Evolutionary conservation across 2,329 filamentous ascomycete genomes (phyloP).

Genomic region (Ambrosiella xylebori): DNA sequence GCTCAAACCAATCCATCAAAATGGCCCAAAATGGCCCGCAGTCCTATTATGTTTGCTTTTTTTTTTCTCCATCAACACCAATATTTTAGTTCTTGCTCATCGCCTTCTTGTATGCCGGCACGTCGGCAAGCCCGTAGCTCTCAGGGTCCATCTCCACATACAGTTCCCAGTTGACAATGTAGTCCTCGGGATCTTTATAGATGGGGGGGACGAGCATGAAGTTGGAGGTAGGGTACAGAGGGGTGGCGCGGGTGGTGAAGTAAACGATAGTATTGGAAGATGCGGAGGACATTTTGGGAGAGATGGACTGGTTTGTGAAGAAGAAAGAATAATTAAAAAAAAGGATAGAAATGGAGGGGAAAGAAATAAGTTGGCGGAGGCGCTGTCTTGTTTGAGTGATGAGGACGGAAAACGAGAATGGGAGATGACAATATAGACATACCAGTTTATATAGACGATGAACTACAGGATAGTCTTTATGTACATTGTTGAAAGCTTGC

Average conservation of each 20-base stretch:
- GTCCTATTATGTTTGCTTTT: no score
- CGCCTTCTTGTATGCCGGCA: no score
- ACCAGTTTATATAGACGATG: not conserved
- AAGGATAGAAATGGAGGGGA: no score
- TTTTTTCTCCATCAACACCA: not conserved
- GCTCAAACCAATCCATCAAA: no score
- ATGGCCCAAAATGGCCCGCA: no score
- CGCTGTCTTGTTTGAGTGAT: not conserved
- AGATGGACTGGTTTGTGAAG: not conserved
- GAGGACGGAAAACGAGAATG: not conserved
- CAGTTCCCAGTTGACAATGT: not conserved
- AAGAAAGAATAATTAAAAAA: not conserved
- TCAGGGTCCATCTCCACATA: not conserved
- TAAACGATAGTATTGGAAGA: not conserved
- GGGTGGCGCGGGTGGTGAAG: not conserved
- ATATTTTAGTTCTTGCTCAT: no score
- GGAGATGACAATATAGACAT: not conserved
- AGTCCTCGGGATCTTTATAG: not conserved
- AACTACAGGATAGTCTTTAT: no score
- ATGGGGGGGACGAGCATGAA: not conserved
- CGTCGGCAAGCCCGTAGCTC: not conserved
- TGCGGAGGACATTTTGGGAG: not conserved
- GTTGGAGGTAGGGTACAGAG: not conserved
- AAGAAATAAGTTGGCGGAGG: no score
- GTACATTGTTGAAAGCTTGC: no score